phyloP scores from a whole-genome alignment of 2,329 filamentous ascomycete species.

The Colletotrichum sp. region DNA sequence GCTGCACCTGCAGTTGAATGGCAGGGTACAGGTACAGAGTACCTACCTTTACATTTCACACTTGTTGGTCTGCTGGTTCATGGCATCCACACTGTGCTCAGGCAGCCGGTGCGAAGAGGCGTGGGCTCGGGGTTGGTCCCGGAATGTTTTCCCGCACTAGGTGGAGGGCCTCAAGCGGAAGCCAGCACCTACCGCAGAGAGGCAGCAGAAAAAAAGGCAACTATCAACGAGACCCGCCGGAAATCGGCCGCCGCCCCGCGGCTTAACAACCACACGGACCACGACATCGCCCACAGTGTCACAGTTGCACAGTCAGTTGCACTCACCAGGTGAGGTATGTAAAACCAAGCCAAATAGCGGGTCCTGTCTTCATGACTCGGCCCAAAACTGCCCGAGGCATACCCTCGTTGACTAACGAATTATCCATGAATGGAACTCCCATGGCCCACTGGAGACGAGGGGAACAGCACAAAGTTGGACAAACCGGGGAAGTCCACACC shows the following conservation, averaged over 20 bases:
- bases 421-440: constrained; percentile 15
- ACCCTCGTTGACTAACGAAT: constrained; percentile 10
- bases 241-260: background rate
- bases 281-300: background rate
- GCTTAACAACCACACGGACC: background rate
- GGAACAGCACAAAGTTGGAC: background rate
- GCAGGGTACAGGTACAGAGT: background rate
- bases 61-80: too few relatives aligned
- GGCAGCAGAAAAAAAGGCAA: background rate
- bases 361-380: constrained; percentile 7
- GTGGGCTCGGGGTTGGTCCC: constrained; percentile 5
- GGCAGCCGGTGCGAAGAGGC: background rate
- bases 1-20: background rate
- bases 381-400: constrained; percentile 14
- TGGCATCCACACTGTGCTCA: too few relatives aligned
- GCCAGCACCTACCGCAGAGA: background rate
- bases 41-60: background rate
- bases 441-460: background rate
- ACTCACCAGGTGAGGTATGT: background rate
- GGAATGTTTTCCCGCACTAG: constrained; percentile 6
- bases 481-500: constrained; percentile 10
- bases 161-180: background rate
- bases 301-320: background rate
- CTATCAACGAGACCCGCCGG: background rate
- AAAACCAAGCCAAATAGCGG: background rate